Evolutionary conservation across 176 grass and related monocot genomes (phyloP).

Genomic region (Cenchrus americanus): DNA sequence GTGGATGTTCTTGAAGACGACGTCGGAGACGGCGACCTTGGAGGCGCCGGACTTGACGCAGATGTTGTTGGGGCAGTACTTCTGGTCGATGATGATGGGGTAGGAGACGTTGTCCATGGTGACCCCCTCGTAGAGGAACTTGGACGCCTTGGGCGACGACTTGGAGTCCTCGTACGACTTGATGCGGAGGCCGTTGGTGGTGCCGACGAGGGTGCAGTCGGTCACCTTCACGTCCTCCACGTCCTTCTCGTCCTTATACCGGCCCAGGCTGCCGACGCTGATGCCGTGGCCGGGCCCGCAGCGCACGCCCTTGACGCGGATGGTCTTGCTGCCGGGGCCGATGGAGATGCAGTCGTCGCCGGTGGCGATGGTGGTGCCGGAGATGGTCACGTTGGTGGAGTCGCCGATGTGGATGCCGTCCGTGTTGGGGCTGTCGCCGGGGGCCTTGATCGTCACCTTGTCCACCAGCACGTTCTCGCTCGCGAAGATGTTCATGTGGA

Average conservation of each 20-base stretch:
- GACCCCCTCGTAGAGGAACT: conserved; percentile 65
- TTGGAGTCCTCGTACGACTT: conserved; percentile 75
- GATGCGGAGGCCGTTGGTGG: conserved; percentile 72
- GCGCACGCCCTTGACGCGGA: conserved; percentile 36
- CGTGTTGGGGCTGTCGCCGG: conserved; percentile 71
- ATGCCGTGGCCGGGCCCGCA: conserved; percentile 86
- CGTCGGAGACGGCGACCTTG: conserved; percentile 49
- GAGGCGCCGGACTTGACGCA: conserved; percentile 45
- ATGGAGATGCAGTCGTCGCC: conserved; percentile 88
- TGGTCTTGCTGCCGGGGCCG: conserved; percentile 46
- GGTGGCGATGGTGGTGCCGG: conserved; percentile 50
- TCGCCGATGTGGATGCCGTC: conserved; percentile 84
- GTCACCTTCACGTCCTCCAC: conserved; percentile 55
- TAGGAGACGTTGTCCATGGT: conserved; percentile 65
- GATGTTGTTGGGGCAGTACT: conserved; percentile 77
- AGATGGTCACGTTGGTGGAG: conserved; percentile 56
- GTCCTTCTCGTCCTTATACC: conserved; percentile 74
- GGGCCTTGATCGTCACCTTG: conserved; percentile 59
- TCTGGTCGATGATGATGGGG: conserved; percentile 86
- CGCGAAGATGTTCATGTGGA: conserved; percentile 66
- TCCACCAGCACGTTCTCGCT: conserved; percentile 52
- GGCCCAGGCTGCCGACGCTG: conserved; percentile 76
- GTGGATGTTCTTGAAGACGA: conserved; percentile 64
- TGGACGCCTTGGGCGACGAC: conserved; percentile 34
- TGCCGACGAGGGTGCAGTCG: conserved; percentile 51